Evolutionary conservation across 106 monocot species (phyloP), one percentile per base, ranked within the genome.

Genomic region (Ottelia alismoides): DNA sequence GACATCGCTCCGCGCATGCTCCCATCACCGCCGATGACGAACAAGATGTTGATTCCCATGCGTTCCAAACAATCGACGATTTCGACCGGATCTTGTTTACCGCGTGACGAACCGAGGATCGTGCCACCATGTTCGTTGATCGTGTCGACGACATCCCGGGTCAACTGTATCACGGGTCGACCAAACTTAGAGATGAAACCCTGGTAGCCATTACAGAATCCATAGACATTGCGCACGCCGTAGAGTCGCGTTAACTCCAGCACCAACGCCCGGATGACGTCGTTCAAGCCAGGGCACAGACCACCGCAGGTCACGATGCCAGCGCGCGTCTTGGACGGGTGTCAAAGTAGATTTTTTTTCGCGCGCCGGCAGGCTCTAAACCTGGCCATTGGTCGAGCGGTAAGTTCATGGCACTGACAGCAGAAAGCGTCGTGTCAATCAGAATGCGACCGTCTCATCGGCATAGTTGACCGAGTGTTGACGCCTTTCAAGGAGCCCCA

Each of bases 241-340:
- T 20, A 56, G 20, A 9, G 2, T 11, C 18, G 43, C 6, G 7
- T 18, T 20, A 45, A 22, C 28, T 11, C 11, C 30, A 18, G 11
- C 40, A 61, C 49, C 2, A 55, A 69, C 78, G 69, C 78, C 72
- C 84, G 71, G 51, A 85, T 85, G 51, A 85, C 84, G 68, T 79
- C 79, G 57, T 85, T 85, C 2, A 80, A 64, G 49, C 85, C 79
- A 40, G 85, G 85, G 57, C 85, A 80, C 10, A 85, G 63, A 30
- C 85, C 85, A 21, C 85, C 85, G 61, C 85, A 85, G 43, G 79
- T 85, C 44, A 85, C 79, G 60, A 85, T 73, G 28, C 53, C 85
- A 57, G 79, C 85, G 55, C 76, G 76, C 74, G 76, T 76, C 55
- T 80, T 70, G 5, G 21, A 63, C 27, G 85, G 85, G n/a, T n/a